Base-by-base conservation (phyloP, 768 basidiomycete genomes). In the Gymnopilus junonius region DNA sequence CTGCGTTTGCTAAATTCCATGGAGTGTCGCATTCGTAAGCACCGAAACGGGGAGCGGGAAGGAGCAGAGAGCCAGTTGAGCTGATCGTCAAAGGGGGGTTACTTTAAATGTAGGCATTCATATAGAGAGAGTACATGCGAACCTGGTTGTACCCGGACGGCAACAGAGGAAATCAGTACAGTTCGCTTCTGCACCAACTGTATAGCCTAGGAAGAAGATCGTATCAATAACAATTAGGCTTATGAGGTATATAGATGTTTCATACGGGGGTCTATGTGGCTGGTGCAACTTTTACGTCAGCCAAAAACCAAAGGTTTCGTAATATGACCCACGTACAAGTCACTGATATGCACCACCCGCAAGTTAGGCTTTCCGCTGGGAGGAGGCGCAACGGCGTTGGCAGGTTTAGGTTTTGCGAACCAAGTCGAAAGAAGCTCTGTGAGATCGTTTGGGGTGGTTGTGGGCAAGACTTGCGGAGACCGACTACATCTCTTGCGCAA, bases 21-120 rank as follows among this genome's bases (percentile, higher is more conserved):
- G 54, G 54, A 2, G 54, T 55, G 23, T 55, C 54, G 37, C 54
- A 55, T 25, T 55, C 54, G 21, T 23, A 55, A 21, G 54, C 54
- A 29, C 54, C 54, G 10, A 55, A 55, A 23, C 54, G 54, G 14
- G 54, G 54, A 55, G 54, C 54, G 17, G 54, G 54, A 8, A 55
- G 54, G 21, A 55, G 35, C 4, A 55, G 35, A 12, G 21, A 27
- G 3, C 54, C 54, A 8, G 54, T 55, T 5, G 37, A 39, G 27
- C 54, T 55, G 15, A 40, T 27, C 20, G 8, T 27, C 7, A n/a
- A 17, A 27, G 15, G 21, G 3, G n/a, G 7, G 39, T 46, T 14
- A 14, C 23, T 32, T 34, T 1, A n/a, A n/a, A n/a, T n/a, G n/a
- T n/a, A n/a, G n/a, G n/a, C n/a, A n/a, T n/a, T n/a, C n/a, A n/a